Evolutionary conservation across 2,329 filamentous ascomycete species (phyloP).

Genomic region (Phoma sp.): DNA sequence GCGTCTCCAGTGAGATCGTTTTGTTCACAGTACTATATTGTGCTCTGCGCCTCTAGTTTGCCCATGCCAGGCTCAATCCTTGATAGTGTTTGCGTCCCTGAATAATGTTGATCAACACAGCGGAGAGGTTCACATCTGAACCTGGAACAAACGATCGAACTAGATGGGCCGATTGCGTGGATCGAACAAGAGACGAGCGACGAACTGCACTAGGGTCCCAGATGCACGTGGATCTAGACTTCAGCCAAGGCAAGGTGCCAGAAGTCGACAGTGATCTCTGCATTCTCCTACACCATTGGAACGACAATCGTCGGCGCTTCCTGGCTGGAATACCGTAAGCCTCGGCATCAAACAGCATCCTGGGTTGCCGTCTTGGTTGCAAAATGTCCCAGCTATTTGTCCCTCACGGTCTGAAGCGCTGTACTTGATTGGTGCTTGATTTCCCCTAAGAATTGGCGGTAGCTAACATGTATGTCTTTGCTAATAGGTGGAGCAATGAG

Average conservation of each 20-base stretch:
- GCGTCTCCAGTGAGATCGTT: neutral
- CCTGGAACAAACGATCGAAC: neutral
- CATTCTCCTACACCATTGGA: neutral
- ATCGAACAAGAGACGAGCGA: conserved; percentile 2
- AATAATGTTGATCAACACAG: neutral
- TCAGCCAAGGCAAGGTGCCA: neutral
- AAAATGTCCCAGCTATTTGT: neutral
- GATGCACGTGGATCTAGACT: neutral
- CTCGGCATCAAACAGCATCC: neutral
- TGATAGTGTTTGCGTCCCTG: too few species aligned
- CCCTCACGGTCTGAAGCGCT: neutral
- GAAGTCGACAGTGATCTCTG: neutral
- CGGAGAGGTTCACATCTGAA: neutral
- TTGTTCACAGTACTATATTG: too few species aligned
- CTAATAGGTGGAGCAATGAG: conserved; percentile 12
- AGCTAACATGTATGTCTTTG: conserved; percentile 12
- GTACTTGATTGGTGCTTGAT: conserved; percentile 8
- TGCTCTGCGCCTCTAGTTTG: too few species aligned
- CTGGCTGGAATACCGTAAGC: neutral
- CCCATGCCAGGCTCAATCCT: too few species aligned
- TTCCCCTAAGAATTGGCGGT: conserved; percentile 19
- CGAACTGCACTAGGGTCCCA: conserved; percentile 2
- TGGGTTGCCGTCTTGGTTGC: neutral
- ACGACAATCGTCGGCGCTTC: neutral
- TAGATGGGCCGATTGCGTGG: conserved; percentile 7